phyloP scores from a whole-genome alignment of 176 grass and related monocot genomes.

The Puccinellia tenuiflora region DNA sequence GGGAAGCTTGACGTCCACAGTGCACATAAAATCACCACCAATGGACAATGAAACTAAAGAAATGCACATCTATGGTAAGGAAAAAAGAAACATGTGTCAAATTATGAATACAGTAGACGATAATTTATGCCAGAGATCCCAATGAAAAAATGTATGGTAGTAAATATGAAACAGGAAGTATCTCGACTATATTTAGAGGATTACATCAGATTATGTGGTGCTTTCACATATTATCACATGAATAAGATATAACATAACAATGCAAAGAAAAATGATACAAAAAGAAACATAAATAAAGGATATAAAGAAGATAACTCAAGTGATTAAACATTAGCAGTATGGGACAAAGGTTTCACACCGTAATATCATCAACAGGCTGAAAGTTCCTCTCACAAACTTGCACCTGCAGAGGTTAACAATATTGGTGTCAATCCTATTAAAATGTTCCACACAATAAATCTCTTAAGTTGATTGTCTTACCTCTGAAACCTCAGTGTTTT shows the following conservation, averaged over 20 bases:
- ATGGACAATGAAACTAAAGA: slow-evolving; percentile 70
- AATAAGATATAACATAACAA: not conserved
- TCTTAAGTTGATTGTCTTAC: slow-evolving; percentile 31
- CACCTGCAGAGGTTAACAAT: slow-evolving; percentile 48
- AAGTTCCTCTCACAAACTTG: slow-evolving; percentile 97
- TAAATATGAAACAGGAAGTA: not conserved
- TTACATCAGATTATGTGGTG: not conserved
- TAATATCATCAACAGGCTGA: slow-evolving; percentile 83
- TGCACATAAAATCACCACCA: slow-evolving; percentile 85
- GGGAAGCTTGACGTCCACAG: slow-evolving; percentile 82
- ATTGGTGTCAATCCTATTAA: slow-evolving; percentile 1
- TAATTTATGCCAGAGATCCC: not conserved
- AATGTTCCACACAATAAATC: not conserved
- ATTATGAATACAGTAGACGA: not conserved
- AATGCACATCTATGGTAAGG: slow-evolving; percentile 54
- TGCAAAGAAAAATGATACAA: not conserved
- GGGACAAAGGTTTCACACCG: slow-evolving; percentile 31
- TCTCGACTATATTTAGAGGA: not conserved
- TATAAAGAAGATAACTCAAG: not conserved
- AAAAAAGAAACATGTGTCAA: not conserved
- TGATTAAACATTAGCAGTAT: not conserved
- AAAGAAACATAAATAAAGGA: not conserved
- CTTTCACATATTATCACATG: not conserved
- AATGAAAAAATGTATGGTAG: not conserved
- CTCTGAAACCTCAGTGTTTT: slow-evolving; percentile 81